Evolutionary conservation across 106 monocot species (phyloP).

Genomic region (Dendrobium chrysotoxum): DNA sequence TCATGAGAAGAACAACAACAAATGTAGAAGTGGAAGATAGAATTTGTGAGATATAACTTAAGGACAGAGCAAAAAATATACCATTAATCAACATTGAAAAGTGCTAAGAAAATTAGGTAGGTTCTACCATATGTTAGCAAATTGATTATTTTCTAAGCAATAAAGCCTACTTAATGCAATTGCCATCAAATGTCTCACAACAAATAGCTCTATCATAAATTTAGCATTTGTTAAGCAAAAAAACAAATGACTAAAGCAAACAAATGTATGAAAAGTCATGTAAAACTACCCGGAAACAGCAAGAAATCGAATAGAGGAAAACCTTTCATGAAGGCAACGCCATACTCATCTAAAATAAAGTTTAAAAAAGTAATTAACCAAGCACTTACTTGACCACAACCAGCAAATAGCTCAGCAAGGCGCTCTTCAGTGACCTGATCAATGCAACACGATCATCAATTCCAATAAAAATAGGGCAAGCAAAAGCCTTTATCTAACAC

Average conservation of each 20-base stretch:
- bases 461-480: neutral
- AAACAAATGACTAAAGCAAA: neutral
- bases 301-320: neutral
- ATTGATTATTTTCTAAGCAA: neutral
- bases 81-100: too few relatives aligned
- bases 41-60: neutral
- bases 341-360: neutral
- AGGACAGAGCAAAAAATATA: neutral
- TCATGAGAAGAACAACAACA: neutral
- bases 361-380: neutral
- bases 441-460: conserved; percentile 1
- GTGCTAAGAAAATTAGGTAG: neutral
- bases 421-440: conserved; percentile 82
- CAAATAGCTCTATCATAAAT: neutral
- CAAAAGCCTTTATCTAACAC: conserved; percentile 10
- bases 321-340: neutral
- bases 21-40: neutral
- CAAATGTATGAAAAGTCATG: neutral
- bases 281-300: neutral
- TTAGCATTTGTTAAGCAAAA: neutral
- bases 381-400: conserved; percentile 71
- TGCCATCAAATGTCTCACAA: neutral
- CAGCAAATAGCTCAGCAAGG: conserved; percentile 70
- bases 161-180: neutral
- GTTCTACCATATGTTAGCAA: neutral